Conservation (phyloP, 2,329 filamentous ascomycete species). For the Penicillium sp. region DNA sequence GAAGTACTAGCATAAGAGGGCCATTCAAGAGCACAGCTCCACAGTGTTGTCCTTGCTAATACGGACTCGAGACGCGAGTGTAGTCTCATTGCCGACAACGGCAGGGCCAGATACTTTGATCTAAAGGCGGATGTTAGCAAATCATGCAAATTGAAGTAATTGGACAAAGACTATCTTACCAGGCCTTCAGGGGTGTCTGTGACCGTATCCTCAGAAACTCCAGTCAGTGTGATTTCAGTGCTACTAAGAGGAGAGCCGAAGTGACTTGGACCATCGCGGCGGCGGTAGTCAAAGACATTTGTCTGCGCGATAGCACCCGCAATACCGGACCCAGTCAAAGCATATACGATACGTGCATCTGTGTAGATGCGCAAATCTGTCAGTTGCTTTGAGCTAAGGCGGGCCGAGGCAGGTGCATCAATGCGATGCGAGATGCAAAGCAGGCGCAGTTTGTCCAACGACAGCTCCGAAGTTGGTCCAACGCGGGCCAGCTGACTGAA, state of each 20-base stretch:
- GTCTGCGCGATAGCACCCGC: conserved; percentile 89
- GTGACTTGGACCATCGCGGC: conserved; percentile 55
- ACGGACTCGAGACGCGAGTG: conserved; percentile 63
- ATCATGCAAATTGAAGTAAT: background rate
- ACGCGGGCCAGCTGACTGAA: conserved; percentile 50
- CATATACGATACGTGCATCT: conserved; percentile 78
- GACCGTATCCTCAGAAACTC: conserved; percentile 32
- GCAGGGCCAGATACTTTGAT: conserved; percentile 72
- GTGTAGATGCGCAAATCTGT: conserved; percentile 82
- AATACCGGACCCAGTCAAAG: conserved; percentile 77
- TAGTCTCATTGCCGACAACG: conserved; percentile 67
- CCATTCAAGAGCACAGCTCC: conserved; percentile 42
- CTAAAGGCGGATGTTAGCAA: conserved; percentile 40
- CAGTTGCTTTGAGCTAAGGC: conserved; percentile 67
- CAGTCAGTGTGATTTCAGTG: conserved; percentile 71
- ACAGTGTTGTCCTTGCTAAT: conserved; percentile 74
- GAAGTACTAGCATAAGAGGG: background rate
- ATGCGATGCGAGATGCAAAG: conserved; percentile 76
- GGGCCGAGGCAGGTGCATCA: conserved; percentile 59
- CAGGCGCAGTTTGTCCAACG: conserved; percentile 71
- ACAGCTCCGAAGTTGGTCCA: conserved; percentile 41
- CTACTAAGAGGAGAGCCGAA: conserved; percentile 81
- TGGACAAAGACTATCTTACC: conserved; percentile 48
- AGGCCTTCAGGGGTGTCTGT: conserved; percentile 57
- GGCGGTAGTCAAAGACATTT: conserved; percentile 81